A percentile compares a stretch with the other conserved stretches of the same genome.
These are phyloP conservation scores for Chara braunii DNA, from an alignment of 139 green algal genomes.

Conservation along the genomic window DNA sequence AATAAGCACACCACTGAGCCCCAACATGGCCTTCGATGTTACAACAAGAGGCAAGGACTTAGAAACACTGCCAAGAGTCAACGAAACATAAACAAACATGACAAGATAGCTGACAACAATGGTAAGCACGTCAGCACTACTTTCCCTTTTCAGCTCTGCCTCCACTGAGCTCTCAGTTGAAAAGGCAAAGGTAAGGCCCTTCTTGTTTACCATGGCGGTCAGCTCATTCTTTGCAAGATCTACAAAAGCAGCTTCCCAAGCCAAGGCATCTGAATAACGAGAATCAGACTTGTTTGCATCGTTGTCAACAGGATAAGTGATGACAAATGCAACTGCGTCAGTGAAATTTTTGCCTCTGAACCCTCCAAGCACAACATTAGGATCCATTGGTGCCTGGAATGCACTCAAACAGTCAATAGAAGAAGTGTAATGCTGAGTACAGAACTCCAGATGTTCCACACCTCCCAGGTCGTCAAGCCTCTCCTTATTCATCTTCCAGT, in stretches of 20 bases:
- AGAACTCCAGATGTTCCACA: slow-evolving; percentile 29
- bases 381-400: slow-evolving; percentile 70
- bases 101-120: slow-evolving; percentile 59
- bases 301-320: slow-evolving; percentile 65
- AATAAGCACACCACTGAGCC: slow-evolving; percentile 62
- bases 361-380: slow-evolving; percentile 73
- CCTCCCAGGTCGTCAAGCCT: slow-evolving; percentile 23
- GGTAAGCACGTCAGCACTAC: slow-evolving; percentile 14
- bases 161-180: slow-evolving; percentile 69
- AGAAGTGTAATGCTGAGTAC: slow-evolving; percentile 33
- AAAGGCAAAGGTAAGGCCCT: slow-evolving; percentile 62
- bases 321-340: slow-evolving; percentile 68
- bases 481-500: slow-evolving; percentile 68
- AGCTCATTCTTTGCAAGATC: slow-evolving; percentile 49
- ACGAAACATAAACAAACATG: slow-evolving; percentile 59
- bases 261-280: slow-evolving; percentile 44
- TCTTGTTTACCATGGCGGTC: slow-evolving; percentile 23
- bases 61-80: slow-evolving; percentile 12
- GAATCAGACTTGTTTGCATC: slow-evolving; percentile 23
- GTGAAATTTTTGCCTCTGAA: slow-evolving; percentile 49
- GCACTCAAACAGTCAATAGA: slow-evolving; percentile 47
- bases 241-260: slow-evolving; percentile 76
- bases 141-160: slow-evolving; percentile 77
- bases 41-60: slow-evolving; percentile 1
- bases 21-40: slow-evolving; percentile 51